phyloP scores from a whole-genome alignment of 306 rosid genomes.

The Quercus agrifolia region DNA sequence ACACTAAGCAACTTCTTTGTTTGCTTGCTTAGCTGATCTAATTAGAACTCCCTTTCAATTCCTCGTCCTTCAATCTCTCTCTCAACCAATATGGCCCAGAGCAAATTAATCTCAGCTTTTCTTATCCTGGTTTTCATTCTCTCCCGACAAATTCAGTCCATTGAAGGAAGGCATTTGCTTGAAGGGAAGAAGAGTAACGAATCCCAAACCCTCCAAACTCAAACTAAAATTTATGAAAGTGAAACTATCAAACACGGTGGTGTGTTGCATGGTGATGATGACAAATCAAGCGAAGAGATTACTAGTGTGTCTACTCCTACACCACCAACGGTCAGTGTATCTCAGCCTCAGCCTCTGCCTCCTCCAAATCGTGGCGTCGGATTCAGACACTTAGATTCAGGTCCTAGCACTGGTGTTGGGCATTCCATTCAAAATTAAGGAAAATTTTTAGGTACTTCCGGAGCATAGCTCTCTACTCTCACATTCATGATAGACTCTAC shows the following conservation, averaged over 20 bases:
- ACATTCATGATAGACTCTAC: rapidly evolving
- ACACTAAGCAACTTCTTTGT: not conserved
- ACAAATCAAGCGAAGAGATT: not conserved
- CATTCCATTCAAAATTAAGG: slow-evolving; percentile 31
- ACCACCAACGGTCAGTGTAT: slow-evolving; percentile 13
- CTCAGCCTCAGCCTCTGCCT: slow-evolving; percentile 25
- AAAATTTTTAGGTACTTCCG: too few species aligned
- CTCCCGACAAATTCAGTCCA: slow-evolving; percentile 5
- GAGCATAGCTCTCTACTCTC: too few species aligned
- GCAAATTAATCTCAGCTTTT: not conserved
- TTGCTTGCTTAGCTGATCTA: not conserved
- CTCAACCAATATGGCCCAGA: slow-evolving; percentile 26
- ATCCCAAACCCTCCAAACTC: slow-evolving; percentile 3
- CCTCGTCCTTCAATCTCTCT: not conserved
- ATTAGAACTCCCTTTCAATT: too few species aligned
- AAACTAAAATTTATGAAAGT: not conserved
- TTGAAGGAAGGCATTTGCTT: slow-evolving; percentile 33
- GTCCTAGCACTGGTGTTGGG: slow-evolving; percentile 73
- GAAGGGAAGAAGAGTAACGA: not conserved
- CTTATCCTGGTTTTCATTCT: slow-evolving; percentile 21
- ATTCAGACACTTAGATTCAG: slow-evolving; percentile 55
- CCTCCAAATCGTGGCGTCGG: slow-evolving; percentile 17
- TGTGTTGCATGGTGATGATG: not conserved
- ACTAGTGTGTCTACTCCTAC: slow-evolving; percentile 14
- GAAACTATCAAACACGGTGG: not conserved